A percentile compares a stretch with the other conserved stretches of the same genome.
Conservation (phyloP, 2,329 filamentous ascomycete genomes). For the Colletotrichum theobromicola region DNA sequence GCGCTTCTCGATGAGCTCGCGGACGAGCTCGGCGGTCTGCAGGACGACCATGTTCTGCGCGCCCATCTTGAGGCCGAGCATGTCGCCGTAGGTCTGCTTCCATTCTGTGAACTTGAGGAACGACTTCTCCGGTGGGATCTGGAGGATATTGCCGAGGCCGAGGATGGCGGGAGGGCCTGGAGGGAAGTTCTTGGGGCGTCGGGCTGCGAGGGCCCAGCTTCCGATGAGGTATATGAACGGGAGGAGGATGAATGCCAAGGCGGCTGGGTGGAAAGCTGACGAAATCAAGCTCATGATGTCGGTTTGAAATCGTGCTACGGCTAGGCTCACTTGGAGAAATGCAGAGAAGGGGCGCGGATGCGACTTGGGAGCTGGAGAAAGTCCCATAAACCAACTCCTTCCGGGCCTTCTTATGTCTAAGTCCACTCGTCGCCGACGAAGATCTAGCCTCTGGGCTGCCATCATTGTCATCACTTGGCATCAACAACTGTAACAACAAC, state of each 20-base stretch:
- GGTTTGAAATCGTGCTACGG: background rate
- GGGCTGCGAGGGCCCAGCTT: background rate
- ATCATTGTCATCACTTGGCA: background rate
- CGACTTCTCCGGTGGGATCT: slow-evolving; percentile 28
- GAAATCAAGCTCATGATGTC: background rate
- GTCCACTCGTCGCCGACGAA: background rate
- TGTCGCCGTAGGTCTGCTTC: slow-evolving; percentile 36
- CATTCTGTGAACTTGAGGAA: slow-evolving; percentile 35
- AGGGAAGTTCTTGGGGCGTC: slow-evolving; percentile 21
- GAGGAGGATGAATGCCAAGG: background rate
- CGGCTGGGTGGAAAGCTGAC: background rate
- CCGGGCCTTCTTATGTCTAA: background rate
- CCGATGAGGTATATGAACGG: background rate
- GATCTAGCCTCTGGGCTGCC: background rate
- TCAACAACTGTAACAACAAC: background rate
- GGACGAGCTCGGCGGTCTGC: slow-evolving; percentile 33
- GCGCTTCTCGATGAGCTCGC: slow-evolving; percentile 42
- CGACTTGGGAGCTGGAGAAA: background rate
- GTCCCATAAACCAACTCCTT: background rate
- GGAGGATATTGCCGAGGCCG: slow-evolving; percentile 30
- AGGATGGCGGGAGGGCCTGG: slow-evolving; percentile 26
- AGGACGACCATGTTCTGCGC: slow-evolving; percentile 37
- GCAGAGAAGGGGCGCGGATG: background rate
- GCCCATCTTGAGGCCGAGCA: slow-evolving; percentile 36
- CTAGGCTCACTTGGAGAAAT: background rate